Conservation (phyloP, 2,329 filamentous ascomycete genomes). For the Sporothrix schenckii region DNA sequence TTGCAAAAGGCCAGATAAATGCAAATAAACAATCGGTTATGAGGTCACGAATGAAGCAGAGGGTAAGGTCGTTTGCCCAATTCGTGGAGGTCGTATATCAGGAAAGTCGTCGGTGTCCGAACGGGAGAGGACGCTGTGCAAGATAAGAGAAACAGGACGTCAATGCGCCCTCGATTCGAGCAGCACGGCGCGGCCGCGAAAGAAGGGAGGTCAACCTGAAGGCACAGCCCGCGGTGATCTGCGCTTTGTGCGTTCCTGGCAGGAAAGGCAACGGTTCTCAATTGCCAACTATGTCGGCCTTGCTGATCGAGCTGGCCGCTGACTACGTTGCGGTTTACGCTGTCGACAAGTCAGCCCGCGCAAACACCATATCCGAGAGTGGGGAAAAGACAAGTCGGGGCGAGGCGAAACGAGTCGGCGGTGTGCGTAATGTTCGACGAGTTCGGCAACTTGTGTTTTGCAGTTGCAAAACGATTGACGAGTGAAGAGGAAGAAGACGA, state of each 20-base stretch:
- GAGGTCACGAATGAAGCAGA: not conserved
- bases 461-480: not conserved
- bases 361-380: slow-evolving; percentile 2
- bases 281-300: not conserved
- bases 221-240: not conserved
- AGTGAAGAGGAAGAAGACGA: slow-evolving; percentile 7
- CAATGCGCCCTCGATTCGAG: slow-evolving; percentile 10
- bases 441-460: not conserved
- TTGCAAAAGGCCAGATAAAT: not conserved
- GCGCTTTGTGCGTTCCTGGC: not conserved
- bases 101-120: not conserved
- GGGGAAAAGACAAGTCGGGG: not conserved
- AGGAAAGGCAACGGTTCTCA: not conserved
- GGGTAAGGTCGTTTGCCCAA: not conserved
- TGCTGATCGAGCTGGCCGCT: not conserved
- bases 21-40: not conserved
- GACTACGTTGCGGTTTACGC: not conserved
- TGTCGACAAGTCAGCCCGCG: slow-evolving; percentile 3
- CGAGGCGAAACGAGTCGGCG: not conserved
- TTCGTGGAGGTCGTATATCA: not conserved
- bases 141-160: slow-evolving; percentile 9
- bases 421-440: not conserved
- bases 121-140: not conserved
- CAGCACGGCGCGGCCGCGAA: slow-evolving; percentile 11
- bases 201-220: not conserved